Evolutionary conservation across 139 green algal genomes (phyloP).

Genomic region (Tetradesmus obliquus): DNA sequence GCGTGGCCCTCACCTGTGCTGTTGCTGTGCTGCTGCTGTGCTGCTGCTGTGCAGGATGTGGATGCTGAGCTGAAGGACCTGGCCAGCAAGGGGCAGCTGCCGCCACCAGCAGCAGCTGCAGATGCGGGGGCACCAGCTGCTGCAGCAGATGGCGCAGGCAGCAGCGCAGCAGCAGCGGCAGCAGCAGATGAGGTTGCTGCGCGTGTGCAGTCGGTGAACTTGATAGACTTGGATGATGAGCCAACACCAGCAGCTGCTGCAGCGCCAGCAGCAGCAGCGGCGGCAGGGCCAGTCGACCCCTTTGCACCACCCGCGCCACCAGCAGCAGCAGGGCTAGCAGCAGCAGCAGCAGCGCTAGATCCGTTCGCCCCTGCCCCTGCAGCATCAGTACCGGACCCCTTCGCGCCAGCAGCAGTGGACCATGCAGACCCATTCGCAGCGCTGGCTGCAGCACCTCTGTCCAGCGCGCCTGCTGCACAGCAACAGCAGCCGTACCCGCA

Average conservation of each 20-base stretch:
- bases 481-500: not conserved
- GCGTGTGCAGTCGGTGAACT: constrained; percentile 21
- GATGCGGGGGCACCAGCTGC: not conserved
- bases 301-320: constrained; percentile 12
- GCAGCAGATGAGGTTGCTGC: not conserved
- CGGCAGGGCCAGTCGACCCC: not conserved
- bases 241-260: constrained; percentile 11
- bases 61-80: constrained; percentile 34
- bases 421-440: constrained; percentile 8
- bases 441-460: not conserved
- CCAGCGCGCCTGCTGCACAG: not conserved
- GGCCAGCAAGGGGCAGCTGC: constrained; percentile 10
- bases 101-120: constrained; percentile 1
- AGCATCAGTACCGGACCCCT: not conserved
- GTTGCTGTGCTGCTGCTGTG: not conserved
- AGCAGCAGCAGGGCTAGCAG: not conserved
- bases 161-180: not conserved
- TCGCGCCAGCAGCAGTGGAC: not conserved
- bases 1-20: not conserved
- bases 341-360: not conserved
- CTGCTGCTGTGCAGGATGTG: constrained; percentile 32
- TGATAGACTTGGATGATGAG: constrained; percentile 47
- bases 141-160: not conserved
- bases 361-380: not conserved
- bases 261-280: constrained; percentile 13